Evolutionary conservation across 371 early-diverging fungal genomes (phyloP).

Genomic region (Mortierella sp.): DNA sequence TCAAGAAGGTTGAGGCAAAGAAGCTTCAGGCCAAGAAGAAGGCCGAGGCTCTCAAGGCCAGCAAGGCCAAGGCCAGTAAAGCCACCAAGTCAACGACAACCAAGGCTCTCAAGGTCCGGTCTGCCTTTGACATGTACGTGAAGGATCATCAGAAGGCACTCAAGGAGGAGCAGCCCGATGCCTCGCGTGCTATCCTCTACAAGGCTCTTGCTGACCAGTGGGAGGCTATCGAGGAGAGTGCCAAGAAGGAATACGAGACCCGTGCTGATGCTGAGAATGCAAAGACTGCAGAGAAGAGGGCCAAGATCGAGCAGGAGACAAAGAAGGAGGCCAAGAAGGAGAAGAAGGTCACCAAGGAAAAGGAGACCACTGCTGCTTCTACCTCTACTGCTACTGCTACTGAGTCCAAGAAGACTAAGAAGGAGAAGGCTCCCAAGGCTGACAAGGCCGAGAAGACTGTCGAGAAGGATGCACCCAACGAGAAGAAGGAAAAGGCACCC

Average conservation of each 20-base stretch:
- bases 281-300: conserved; percentile 39
- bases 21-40: conserved; percentile 34
- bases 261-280: conserved; percentile 42
- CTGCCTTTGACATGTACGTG: conserved; percentile 46
- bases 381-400: neutral
- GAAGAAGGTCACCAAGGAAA: conserved; percentile 19
- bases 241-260: conserved; percentile 28
- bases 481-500: conserved; percentile 18
- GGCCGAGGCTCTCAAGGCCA: conserved; percentile 23
- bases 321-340: conserved; percentile 34
- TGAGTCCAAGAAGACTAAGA: conserved; percentile 4
- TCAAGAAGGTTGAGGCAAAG: conserved; percentile 35
- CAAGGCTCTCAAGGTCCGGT: conserved; percentile 33
- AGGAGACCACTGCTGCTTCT: conserved; percentile 2
- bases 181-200: conserved; percentile 43
- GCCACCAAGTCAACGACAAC: conserved; percentile 1
- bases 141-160: conserved; percentile 45
- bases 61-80: conserved; percentile 11
- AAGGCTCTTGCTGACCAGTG: conserved; percentile 49
- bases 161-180: conserved; percentile 38
- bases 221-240: conserved; percentile 24
- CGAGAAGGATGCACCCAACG: conserved; percentile 16
- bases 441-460: conserved; percentile 13
- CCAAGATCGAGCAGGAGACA: conserved; percentile 20
- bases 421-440: conserved; percentile 16